phyloP scores from a whole-genome alignment of 768 basidiomycete genomes.

The Pleurotus ostreatus region DNA sequence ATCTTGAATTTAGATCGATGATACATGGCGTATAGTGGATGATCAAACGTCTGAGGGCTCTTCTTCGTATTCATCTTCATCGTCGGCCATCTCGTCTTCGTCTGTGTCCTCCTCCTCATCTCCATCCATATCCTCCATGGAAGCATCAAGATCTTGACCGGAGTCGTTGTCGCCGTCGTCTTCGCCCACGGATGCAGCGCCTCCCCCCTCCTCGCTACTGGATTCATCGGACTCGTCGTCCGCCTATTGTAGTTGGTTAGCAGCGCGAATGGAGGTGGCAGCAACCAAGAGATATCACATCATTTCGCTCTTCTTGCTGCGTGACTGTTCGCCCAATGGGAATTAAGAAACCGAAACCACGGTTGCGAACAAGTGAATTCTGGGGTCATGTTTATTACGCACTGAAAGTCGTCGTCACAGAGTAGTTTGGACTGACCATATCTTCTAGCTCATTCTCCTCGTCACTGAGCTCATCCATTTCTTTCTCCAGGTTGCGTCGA shows the following conservation, averaged over 20 bases:
- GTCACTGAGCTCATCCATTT: constrained; percentile 82
- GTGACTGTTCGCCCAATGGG: constrained; percentile 74
- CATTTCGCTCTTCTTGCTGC: constrained; percentile 81
- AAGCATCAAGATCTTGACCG: constrained; percentile 55
- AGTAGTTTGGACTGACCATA: constrained; percentile 36
- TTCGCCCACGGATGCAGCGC: constrained; percentile 36
- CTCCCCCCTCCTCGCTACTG: constrained; percentile 33
- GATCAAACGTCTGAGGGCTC: constrained; percentile 32
- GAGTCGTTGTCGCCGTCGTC: constrained; percentile 50
- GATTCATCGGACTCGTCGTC: constrained; percentile 50
- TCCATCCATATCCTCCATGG: constrained; percentile 55
- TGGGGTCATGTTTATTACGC: constrained; percentile 18
- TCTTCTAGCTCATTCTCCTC: constrained; percentile 83
- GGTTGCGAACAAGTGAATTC: constrained; percentile 58
- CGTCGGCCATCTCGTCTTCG: constrained; percentile 39
- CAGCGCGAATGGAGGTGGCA: background rate
- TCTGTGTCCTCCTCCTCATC: constrained; percentile 34
- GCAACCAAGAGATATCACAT: constrained; percentile 39
- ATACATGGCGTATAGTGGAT: too few relatives aligned
- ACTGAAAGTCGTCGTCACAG: too few relatives aligned
- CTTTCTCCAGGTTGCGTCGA: constrained; percentile 64
- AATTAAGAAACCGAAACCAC: constrained; percentile 64
- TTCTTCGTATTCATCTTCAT: constrained; percentile 52
- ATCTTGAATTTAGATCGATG: too few relatives aligned
- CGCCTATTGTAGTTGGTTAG: constrained; percentile 23